Evolutionary conservation across 2,329 filamentous ascomycete genomes (phyloP).

Genomic region (Cytospora piceicola): DNA sequence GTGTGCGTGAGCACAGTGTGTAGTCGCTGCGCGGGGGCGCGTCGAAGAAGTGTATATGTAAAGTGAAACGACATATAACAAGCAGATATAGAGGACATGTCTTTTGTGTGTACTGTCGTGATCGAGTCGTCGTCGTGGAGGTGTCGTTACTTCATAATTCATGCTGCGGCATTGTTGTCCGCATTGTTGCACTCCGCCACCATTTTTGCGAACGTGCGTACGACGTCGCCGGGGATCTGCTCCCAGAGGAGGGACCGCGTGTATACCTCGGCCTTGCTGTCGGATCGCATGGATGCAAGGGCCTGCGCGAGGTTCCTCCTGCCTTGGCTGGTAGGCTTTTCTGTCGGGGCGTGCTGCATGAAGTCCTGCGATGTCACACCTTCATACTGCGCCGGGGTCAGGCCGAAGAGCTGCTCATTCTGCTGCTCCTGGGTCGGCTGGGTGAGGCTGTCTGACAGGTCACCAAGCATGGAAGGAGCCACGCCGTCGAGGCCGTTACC

Average conservation of each 20-base stretch:
- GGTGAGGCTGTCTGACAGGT: conserved; percentile 70
- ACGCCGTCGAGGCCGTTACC: conserved; percentile 52
- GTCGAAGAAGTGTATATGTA: conserved; percentile 29
- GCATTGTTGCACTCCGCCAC: conserved; percentile 71
- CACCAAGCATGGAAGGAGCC: conserved; percentile 64
- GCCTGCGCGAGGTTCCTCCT: conserved; percentile 80
- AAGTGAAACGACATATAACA: conserved; percentile 29
- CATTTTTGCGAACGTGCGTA: conserved; percentile 90
- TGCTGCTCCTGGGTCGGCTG: conserved; percentile 83
- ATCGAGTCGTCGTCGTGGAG: conserved; percentile 31
- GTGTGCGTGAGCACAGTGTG: conserved; percentile 31
- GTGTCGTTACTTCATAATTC: conserved; percentile 40
- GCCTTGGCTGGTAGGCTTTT: conserved; percentile 62
- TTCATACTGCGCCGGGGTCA: conserved; percentile 88
- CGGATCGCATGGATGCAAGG: conserved; percentile 75
- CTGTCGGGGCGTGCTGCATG: conserved; percentile 57
- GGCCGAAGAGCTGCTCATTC: conserved; percentile 83
- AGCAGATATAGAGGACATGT: conserved; percentile 32
- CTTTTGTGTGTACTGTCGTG: conserved; percentile 31
- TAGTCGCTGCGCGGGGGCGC: conserved; percentile 33
- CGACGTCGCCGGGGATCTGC: conserved; percentile 88
- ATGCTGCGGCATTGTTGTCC: conserved; percentile 46
- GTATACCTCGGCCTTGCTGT: conserved; percentile 84
- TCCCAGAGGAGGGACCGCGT: conserved; percentile 93
- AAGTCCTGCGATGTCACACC: conserved; percentile 78